Conservation (phyloP, 805 yeast genomes). For the Barnettozyma populi region DNA sequence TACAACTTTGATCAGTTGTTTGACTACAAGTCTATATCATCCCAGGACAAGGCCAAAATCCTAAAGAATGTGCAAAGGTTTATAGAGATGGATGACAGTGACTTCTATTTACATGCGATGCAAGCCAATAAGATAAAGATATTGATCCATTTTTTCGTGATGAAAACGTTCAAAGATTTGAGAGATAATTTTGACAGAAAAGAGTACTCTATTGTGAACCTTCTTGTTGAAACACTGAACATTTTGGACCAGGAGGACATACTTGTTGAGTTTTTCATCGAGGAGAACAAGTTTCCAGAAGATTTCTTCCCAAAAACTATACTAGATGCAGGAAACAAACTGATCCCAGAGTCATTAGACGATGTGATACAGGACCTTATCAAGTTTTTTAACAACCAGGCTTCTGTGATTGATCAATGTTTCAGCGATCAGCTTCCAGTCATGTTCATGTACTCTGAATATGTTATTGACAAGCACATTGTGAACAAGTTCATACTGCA, state of each 20-base stretch:
- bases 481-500: conserved; percentile 23
- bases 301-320: conserved; percentile 27
- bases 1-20: conserved; percentile 17
- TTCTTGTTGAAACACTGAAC: conserved; percentile 23
- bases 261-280: conserved; percentile 36
- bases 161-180: conserved; percentile 18
- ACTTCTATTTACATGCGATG: conserved; percentile 7
- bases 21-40: conserved; percentile 11
- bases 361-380: conserved; percentile 24
- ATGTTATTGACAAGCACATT: conserved; percentile 33
- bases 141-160: conserved; percentile 14
- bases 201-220: conserved; percentile 19
- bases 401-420: conserved; percentile 32
- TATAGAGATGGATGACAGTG: conserved; percentile 20
- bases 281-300: conserved; percentile 29
- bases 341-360: conserved; percentile 22
- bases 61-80: conserved; percentile 16
- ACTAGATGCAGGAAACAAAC: conserved; percentile 19
- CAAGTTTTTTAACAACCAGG: conserved; percentile 30
- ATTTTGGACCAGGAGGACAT: conserved; percentile 31
- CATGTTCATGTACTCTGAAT: conserved; percentile 33
- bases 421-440: conserved; percentile 36
- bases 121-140: conserved; percentile 9
- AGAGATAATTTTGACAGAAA: conserved; percentile 14
- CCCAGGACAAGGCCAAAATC: conserved; percentile 23